These are phyloP conservation scores for Fallopia convolvulus DNA, from an alignment of 148 eudicot genomes.

Conservation along the genomic window DNA sequence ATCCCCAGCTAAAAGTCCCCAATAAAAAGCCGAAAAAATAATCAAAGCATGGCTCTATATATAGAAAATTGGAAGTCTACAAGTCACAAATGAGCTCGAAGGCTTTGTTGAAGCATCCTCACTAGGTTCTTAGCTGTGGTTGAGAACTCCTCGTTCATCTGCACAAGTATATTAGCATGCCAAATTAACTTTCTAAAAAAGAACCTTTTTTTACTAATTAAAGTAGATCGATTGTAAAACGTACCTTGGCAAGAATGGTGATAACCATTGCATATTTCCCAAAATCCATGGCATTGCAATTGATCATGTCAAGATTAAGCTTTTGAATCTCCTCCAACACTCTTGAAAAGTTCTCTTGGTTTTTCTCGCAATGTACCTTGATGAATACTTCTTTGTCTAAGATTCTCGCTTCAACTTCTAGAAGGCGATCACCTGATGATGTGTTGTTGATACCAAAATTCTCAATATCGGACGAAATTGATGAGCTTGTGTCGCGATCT, in stretches of 20 bases:
- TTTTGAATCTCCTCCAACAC: constrained; percentile 30
- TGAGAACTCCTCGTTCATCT: constrained; percentile 6
- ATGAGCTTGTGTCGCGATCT: background rate
- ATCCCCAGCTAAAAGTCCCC: background rate
- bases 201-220: background rate
- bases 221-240: background rate
- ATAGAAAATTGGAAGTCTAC: background rate
- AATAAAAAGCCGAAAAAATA: background rate
- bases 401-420: constrained; percentile 35
- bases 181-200: too few relatives aligned
- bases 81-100: background rate
- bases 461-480: background rate
- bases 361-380: constrained; percentile 28
- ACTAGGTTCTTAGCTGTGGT: background rate
- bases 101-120: background rate
- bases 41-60: background rate
- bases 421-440: background rate
- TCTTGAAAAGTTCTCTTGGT: constrained; percentile 13
- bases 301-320: constrained; percentile 23
- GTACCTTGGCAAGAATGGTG: constrained; percentile 38
- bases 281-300: constrained; percentile 31
- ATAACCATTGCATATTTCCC: constrained; percentile 24
- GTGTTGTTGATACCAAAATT: background rate
- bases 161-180: background rate
- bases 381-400: constrained; percentile 25